Base-by-base conservation (phyloP, 805 yeast species). In the Yarrowia sp. region DNA sequence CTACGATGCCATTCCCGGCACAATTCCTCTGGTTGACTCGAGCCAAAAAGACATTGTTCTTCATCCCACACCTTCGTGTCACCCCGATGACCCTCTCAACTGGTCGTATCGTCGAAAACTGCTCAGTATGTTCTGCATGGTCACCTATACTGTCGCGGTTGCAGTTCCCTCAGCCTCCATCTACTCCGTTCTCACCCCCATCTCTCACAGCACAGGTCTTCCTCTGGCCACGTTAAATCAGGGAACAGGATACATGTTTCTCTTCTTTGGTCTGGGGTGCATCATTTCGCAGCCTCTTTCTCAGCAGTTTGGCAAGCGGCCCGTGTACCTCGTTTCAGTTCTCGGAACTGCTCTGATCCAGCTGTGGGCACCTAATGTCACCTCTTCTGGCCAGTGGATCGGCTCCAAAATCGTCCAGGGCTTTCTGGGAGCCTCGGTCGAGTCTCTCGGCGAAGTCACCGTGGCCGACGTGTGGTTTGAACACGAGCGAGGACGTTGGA, bases 391-490 rank as follows among this genome's bases (percentile, higher is more conserved):
- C 50, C 78, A 77, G 58, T 79, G 81, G 81, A 76, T 78, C 56
- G 82, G 79, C 15, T 74, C 79, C 34, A 77, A 80, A 68, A 75
- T 81, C 50, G 69, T 82, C 33, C 79, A 79, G 47, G 83, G 82
- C 73, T 74, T 88, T 60, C 86, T 89, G 74, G 90, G 87, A 17
- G 94, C 94, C n/a, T 87, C 89, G 14, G 83, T 89, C 46, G 96
- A 90, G 75, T 86, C 91, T 4, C 87, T 92, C 74, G 69, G 92
- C 82, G 79, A 83, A 85, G 72, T 87, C 86, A 55, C 82, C 83
- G 72, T 84, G 30, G 80, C 92, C 3, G 96, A 91, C 75, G 83
- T 90, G 74, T 91, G 85, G 75, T 91, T 83, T 77, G 89, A 86
- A 71, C 96, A 91, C 75, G 92, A 90, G 74, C 80, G 91, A 30